Conservation (phyloP, 2,329 filamentous ascomycete genomes). For the Truncatella angustata region DNA sequence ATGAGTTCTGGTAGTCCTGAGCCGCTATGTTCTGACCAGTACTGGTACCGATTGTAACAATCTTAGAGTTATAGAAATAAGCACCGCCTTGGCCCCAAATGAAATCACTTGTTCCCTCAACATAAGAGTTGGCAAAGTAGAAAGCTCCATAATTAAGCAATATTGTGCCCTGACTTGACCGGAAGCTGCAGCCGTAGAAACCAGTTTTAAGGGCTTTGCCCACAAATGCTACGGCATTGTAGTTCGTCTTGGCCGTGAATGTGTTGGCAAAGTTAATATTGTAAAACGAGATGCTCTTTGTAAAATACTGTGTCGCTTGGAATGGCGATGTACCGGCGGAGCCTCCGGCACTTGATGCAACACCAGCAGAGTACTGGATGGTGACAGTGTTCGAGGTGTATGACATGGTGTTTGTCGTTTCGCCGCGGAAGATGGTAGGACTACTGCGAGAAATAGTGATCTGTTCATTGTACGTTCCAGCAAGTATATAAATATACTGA, state of each 20-base stretch:
- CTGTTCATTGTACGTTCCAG: slow-evolving; percentile 5
- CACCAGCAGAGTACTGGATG: slow-evolving; percentile 16
- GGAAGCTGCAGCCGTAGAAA: slow-evolving; percentile 27
- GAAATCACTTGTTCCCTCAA: slow-evolving; percentile 30
- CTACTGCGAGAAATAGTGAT: slow-evolving; percentile 46
- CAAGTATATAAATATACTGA: slow-evolving; percentile 29
- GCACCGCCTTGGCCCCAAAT: slow-evolving; percentile 23
- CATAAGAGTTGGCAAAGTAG: slow-evolving; percentile 30
- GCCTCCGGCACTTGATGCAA: slow-evolving; percentile 14
- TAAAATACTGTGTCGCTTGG: slow-evolving; percentile 23
- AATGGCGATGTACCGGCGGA: slow-evolving; percentile 23
- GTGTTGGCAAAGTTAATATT: slow-evolving; percentile 34
- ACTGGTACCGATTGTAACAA: slow-evolving; percentile 19
- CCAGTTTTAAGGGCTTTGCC: slow-evolving; percentile 14
- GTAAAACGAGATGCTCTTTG: slow-evolving; percentile 26
- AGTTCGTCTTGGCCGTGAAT: slow-evolving; percentile 18
- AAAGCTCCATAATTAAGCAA: slow-evolving; percentile 28
- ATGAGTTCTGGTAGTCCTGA: slow-evolving; percentile 23
- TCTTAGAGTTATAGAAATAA: slow-evolving; percentile 15
- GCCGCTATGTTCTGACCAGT: slow-evolving; percentile 26
- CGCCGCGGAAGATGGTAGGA: slow-evolving; percentile 45
- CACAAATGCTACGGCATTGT: slow-evolving; percentile 11
- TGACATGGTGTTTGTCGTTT: slow-evolving; percentile 39
- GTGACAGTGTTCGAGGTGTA: slow-evolving; percentile 49
- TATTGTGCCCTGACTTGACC: slow-evolving; percentile 29